Evolutionary conservation across 371 early-diverging fungal genomes (phyloP), one percentile per base, ranked within the genome.

Genomic region (Rhizopus delemar): DNA sequence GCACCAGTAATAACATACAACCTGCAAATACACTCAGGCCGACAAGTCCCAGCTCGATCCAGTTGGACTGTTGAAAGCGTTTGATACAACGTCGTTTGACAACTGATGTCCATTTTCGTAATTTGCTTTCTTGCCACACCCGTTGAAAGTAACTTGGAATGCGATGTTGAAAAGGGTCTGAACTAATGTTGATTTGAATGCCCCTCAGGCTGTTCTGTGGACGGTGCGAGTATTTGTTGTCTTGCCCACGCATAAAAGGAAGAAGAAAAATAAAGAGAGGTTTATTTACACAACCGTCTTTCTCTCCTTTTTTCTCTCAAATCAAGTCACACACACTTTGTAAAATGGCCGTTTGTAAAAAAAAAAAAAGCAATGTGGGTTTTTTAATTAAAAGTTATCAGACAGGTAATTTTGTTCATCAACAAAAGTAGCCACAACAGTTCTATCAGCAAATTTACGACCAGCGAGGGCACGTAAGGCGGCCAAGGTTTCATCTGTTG

Each of bases 401-500:
- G 71, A 73, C 31, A 73, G 63, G 66, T 86, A 91, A 56, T 83
- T 85, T 5, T 86, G 86, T 53, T 89, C 87, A 32, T 88, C 77
- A 57, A 88, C 83, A 69, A 90, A 97, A 7, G 93, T 86, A 3
- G 96, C 89, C 34, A 98, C 75, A 16, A 97, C 97, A 0, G 95
- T 96, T 46, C 98, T 83, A 38, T 94, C 94, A 41, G 90, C 90
- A 75, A 97, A 98, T 77, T 90, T 91, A 46, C 97, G 87, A 28
- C 98, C 98, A 16, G 97, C 94, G 53, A 98, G 80, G 22, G 93
- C 84, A n/a, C 86, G 81, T 51, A 93, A 77, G 2, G 95, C 98
- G 1, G 65, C 68, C 34, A 84, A 68, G 16, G 88, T 78, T 56
- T 89, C 75, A 2, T 90, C 87, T 0, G 61, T 63, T 8, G 65